Evolutionary conservation across 352 stramenopile species (phyloP).

Genomic region (Pythium graminicola): DNA sequence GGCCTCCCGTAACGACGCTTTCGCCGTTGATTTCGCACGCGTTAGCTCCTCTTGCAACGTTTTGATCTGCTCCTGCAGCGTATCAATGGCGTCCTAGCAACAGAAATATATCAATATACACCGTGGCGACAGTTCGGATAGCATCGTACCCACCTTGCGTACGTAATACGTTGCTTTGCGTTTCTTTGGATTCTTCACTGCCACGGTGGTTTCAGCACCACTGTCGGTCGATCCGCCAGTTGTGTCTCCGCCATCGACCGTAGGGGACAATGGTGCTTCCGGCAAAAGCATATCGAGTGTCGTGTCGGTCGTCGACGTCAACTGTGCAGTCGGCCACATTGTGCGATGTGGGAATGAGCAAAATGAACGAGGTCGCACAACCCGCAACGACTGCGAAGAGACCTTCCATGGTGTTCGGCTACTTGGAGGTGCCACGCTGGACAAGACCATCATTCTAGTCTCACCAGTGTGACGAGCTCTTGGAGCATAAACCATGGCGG

Average conservation of each 20-base stretch:
- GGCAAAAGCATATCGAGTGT: constrained; percentile 11
- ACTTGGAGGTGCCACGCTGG: neutral
- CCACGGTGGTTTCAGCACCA: neutral
- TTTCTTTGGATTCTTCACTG: constrained; percentile 16
- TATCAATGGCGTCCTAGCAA: constrained; percentile 10
- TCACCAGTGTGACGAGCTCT: too few species aligned
- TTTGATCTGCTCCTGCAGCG: constrained; percentile 14
- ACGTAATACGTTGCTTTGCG: constrained; percentile 24
- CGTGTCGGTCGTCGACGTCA: neutral
- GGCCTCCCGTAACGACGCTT: constrained; percentile 1
- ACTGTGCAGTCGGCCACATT: constrained; percentile 8
- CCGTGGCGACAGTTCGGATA: neutral
- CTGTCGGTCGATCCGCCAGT: constrained; percentile 13
- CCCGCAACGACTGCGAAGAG: neutral
- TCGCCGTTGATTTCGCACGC: constrained; percentile 1
- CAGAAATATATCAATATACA: neutral
- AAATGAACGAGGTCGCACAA: too few species aligned
- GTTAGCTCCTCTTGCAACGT: constrained; percentile 7
- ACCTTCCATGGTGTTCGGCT: neutral
- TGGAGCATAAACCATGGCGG: too few species aligned
- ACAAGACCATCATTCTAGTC: neutral
- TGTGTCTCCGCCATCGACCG: constrained; percentile 9
- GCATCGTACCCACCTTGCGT: constrained; percentile 10
- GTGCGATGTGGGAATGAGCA: too few species aligned
- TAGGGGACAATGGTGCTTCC: neutral